Evolutionary conservation across 2,329 filamentous ascomycete genomes (phyloP).

Genomic region (Xylariales sp.): DNA sequence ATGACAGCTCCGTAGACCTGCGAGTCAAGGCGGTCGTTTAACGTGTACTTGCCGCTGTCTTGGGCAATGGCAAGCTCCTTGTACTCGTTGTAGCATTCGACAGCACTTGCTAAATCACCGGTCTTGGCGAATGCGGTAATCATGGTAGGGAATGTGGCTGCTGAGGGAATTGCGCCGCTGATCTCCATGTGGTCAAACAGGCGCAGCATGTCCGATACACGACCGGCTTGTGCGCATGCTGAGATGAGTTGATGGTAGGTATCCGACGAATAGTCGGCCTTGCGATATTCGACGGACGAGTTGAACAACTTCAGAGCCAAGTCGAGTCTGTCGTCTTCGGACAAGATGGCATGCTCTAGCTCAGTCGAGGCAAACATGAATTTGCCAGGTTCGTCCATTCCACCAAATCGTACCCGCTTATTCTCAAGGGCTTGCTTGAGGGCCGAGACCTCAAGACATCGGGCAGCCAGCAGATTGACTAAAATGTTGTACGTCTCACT

Average conservation of each 20-base stretch:
- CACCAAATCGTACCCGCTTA: constrained; percentile 73
- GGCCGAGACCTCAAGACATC: constrained; percentile 72
- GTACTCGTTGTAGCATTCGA: constrained; percentile 96
- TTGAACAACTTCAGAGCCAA: constrained; percentile 84
- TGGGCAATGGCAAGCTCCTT: constrained; percentile 80
- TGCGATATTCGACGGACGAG: constrained; percentile 61
- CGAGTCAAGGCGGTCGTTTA: constrained; percentile 70
- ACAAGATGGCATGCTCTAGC: constrained; percentile 78
- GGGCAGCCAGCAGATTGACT: constrained; percentile 73
- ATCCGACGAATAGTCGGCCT: constrained; percentile 67
- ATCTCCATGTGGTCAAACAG: constrained; percentile 90
- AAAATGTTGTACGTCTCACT: constrained; percentile 83
- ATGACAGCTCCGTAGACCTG: constrained; percentile 89
- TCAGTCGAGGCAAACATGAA: constrained; percentile 81
- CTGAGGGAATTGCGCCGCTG: constrained; percentile 66
- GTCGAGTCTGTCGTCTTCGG: constrained; percentile 80
- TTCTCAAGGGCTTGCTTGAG: constrained; percentile 72
- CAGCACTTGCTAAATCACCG: constrained; percentile 79
- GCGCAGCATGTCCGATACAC: constrained; percentile 81
- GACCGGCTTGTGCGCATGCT: constrained; percentile 78
- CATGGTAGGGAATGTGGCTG: constrained; percentile 85
- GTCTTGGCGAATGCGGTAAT: constrained; percentile 85
- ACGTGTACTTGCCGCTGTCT: constrained; percentile 65
- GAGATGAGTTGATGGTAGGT: constrained; percentile 82
- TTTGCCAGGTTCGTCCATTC: constrained; percentile 62